Conservation (phyloP, 2,329 filamentous ascomycete genomes). For the Ophiostoma angusticollis region DNA sequence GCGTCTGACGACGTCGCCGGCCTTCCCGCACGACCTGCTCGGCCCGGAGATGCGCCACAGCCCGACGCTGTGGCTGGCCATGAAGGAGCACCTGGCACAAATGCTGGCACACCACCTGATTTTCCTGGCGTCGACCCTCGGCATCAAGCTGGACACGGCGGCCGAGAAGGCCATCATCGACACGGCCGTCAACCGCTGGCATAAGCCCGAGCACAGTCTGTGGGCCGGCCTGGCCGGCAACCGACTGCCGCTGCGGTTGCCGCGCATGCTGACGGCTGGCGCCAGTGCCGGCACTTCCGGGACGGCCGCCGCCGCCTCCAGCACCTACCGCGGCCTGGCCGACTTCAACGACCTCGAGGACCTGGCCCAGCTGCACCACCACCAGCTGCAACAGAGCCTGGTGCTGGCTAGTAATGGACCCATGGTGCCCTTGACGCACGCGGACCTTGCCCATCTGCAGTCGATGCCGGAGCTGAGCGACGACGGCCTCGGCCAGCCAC, state of each 20-base stretch:
- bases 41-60: slow-evolving; percentile 18
- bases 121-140: slow-evolving; percentile 19
- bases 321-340: neutral
- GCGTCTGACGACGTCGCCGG: slow-evolving; percentile 12
- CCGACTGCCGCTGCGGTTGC: neutral
- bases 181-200: slow-evolving; percentile 18
- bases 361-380: neutral
- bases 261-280: too few relatives aligned
- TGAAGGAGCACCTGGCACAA: slow-evolving; percentile 22
- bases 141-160: slow-evolving; percentile 20
- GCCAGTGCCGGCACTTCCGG: neutral
- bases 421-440: slow-evolving; percentile 14
- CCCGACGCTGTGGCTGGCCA: slow-evolving; percentile 21
- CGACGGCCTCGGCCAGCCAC: slow-evolving; percentile 4
- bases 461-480: slow-evolving; percentile 7
- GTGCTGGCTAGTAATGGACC: slow-evolving; percentile 6
- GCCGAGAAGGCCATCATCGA: slow-evolving; percentile 20
- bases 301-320: neutral
- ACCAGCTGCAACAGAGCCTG: neutral
- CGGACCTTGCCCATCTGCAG: slow-evolving; percentile 13
- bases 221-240: slow-evolving; percentile 15
- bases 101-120: slow-evolving; percentile 22
- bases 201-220: slow-evolving; percentile 19
- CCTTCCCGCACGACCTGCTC: slow-evolving; percentile 15
- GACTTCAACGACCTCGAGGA: slow-evolving; percentile 3